A percentile compares a stretch with the other conserved stretches of the same genome.
Evolutionary conservation across 176 grass and related monocot genomes (phyloP).

Genomic region (Chrysopogon serrulatus): DNA sequence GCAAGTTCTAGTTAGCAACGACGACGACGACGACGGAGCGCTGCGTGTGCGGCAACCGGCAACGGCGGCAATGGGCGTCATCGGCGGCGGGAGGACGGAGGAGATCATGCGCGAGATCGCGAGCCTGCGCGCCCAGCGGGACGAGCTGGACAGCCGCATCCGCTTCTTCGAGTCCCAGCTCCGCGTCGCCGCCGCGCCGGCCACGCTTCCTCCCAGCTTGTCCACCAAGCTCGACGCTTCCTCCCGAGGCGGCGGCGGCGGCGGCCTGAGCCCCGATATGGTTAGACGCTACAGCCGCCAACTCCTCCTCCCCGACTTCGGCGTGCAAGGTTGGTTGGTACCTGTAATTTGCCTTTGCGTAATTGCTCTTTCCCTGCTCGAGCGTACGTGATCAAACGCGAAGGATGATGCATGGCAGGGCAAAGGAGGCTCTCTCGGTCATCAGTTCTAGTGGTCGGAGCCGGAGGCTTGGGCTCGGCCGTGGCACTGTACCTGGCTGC

Average conservation of each 20-base stretch:
- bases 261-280: constrained; percentile 33
- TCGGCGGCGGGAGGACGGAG: constrained; percentile 1
- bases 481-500: constrained; percentile 53
- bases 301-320: constrained; percentile 52
- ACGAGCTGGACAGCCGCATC: constrained; percentile 49
- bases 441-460: constrained; percentile 66
- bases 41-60: not conserved
- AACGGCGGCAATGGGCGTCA: not conserved
- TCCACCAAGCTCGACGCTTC: not conserved
- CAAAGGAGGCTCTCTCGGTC: constrained; percentile 48
- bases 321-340: constrained; percentile 35
- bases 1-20: not conserved
- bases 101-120: constrained; percentile 33
- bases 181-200: not conserved
- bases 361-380: not conserved
- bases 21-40: not conserved
- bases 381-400: not conserved
- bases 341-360: not conserved
- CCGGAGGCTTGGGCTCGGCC: constrained; percentile 67
- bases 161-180: constrained; percentile 43
- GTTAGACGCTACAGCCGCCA: constrained; percentile 59
- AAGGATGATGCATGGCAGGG: too few relatives aligned
- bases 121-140: constrained; percentile 39
- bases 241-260: not conserved
- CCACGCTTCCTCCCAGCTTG: not conserved